Percentiles rank a stretch among this genome's conserved stretches.
These are phyloP conservation scores for Apiospora aurea DNA, from an alignment of 2,329 filamentous ascomycete species.

Conservation along the genomic window DNA sequence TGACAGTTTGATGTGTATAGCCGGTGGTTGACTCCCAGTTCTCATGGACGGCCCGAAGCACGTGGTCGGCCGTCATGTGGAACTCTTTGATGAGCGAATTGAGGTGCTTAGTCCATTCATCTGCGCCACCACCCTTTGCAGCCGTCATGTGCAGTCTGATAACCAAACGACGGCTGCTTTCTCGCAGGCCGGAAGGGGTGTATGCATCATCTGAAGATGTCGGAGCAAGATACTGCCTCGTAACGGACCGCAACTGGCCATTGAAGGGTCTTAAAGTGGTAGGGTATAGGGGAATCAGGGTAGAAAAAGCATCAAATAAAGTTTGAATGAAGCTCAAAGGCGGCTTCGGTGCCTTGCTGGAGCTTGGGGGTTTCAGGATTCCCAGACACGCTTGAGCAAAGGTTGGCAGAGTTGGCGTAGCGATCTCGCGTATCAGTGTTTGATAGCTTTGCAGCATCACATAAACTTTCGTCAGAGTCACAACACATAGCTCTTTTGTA, in stretches of 20 bases:
- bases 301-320: conserved; percentile 74
- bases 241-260: conserved; percentile 69
- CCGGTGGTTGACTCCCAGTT: conserved; percentile 76
- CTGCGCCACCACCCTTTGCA: conserved; percentile 76
- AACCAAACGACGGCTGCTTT: conserved; percentile 68
- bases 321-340: conserved; percentile 66
- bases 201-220: conserved; percentile 60
- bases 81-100: conserved; percentile 66
- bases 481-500: conserved; percentile 78
- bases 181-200: conserved; percentile 60
- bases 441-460: conserved; percentile 81
- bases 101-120: conserved; percentile 79
- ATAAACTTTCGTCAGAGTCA: conserved; percentile 85
- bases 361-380: conserved; percentile 58
- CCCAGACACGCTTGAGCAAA: conserved; percentile 79
- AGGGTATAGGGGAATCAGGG: conserved; percentile 80
- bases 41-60: conserved; percentile 81
- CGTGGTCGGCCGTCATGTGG: conserved; percentile 75
- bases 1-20: conserved; percentile 51
- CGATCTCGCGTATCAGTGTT: conserved; percentile 85
- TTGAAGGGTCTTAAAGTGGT: conserved; percentile 82
- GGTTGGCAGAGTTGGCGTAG: conserved; percentile 78
- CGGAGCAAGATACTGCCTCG: conserved; percentile 68
- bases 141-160: conserved; percentile 81
- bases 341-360: conserved; percentile 48